Evolutionary conservation across 495 filamentous ascomycete species (phyloP).

Genomic region (Aspergillus conjunctus): DNA sequence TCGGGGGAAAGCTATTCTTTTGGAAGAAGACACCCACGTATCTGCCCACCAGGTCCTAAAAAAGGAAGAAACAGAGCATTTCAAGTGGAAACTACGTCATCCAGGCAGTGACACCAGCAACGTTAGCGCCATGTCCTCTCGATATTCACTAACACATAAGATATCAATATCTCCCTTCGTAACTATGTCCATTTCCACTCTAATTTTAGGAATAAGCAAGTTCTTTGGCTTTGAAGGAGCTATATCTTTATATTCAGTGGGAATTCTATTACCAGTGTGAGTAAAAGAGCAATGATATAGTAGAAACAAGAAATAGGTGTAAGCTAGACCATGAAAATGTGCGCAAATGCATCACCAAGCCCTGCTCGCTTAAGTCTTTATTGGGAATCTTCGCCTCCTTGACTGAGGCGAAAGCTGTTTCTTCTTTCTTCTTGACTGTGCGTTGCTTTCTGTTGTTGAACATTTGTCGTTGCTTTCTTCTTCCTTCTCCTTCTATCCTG

Average conservation of each 20-base stretch:
- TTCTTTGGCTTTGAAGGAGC: too few species aligned
- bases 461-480: conserved; percentile 1
- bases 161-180: background rate
- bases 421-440: background rate
- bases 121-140: background rate
- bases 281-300: background rate
- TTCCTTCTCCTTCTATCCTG: conserved; percentile 2
- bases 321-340: background rate
- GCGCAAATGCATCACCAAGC: background rate
- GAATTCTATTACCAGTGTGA: too few species aligned
- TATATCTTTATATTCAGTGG: too few species aligned
- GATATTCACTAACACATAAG: background rate
- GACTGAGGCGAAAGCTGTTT: background rate
- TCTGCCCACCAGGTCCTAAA: too few species aligned
- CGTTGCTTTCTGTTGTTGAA: background rate
- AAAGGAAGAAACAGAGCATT: background rate
- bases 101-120: background rate
- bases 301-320: background rate
- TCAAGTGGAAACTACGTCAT: background rate
- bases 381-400: background rate
- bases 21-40: too few species aligned
- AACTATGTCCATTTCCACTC: too few species aligned
- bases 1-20: too few species aligned
- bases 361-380: background rate
- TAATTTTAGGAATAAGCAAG: too few species aligned